Base-by-base conservation (phyloP, 306 rosid species). In the Rosa persica region DNA sequence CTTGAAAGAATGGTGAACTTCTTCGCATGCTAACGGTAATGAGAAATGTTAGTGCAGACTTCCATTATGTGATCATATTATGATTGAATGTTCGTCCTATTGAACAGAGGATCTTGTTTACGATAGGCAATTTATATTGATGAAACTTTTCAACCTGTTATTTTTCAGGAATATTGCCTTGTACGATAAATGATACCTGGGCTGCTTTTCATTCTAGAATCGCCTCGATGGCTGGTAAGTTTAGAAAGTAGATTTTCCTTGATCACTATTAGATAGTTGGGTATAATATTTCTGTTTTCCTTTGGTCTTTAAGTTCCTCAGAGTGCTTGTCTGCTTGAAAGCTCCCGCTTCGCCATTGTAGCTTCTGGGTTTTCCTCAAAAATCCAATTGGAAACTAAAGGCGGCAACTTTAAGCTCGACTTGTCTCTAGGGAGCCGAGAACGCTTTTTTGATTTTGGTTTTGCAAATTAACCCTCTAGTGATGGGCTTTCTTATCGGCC, bases 171-270 rank as follows among this genome's bases (percentile, higher is more conserved):
- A 80, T 84, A 78, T 78, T 95, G 76, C 99, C 99, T 0, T 95
- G 99, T 82, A 87, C 94, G 60, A 58, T 95, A n/a, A 84, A 80
- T 93, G 81, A 95, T 95, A 79, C 99, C 98, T 72, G 98, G 92
- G 79, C 86, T 95, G 23, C 93, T 95, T 84, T 95, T 95, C 89
- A 85, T 95, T 86, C 99, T 97, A 0, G 99, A 95, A 81, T 93
- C 98, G 79, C 99, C 99, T 76, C 90, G 98, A 82, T 93, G 99
- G 98, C 94, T 95, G 89, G 99, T 92, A 86, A 88, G 86, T 61
- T 83, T 79, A 17, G 54, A 43, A 72, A 62, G 46, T 72, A 5
- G 34, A 23, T 43, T 40, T 81, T 78, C 77, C 78, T 74, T 60
- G 10, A 47, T 75, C 52, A 16, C 67, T 65, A 54, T 74, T 66